Base-by-base conservation (phyloP, 306 rosid genomes). In the Sechiopsis laciniata region DNA sequence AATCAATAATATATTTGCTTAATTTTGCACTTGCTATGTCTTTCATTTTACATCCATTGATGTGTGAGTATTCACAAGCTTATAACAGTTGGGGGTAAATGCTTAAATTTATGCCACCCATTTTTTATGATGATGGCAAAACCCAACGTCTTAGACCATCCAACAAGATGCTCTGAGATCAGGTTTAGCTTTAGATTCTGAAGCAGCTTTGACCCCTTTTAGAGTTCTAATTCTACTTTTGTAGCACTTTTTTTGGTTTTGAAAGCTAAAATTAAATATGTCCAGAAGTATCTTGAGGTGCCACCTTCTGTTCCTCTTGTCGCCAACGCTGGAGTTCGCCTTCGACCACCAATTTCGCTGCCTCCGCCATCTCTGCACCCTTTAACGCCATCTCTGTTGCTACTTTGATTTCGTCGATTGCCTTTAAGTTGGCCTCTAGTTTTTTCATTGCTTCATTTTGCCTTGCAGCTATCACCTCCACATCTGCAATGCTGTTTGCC, bases 381-480 rank as follows among this genome's bases (percentile, higher is more conserved):
- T 77, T 85, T 80, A 92, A 48, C 48, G 95, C 96, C 13, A 84
- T 54, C 21, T 88, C 86, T 9, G 90, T 85, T 53, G 95, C 96
- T 17, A 53, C 76, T 78, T 82, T 78, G 45, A 88, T 90, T 74
- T 87, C 89, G 78, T 90, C 90, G 21, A 90, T 87, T 8, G 85
- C 87, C 74, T 81, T 92, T 74, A 84, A 54, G 58, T 72, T 84
- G 20, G 87, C 89, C 77, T 88, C 90, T 77, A 87, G 51, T 79
- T 82, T 90, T 46, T 51, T 83, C 56, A 79, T 83, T n/a, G 73
- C 76, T 74, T 85, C 89, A 32, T 14, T 76, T 60, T 77, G 86
- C 78, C 91, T 85, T 17, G 55, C 68, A 16, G 59, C 77, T 55
- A 85, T 82, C 68, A 37, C 81, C 76, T 78, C 83, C 7, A 84